phyloP scores from a whole-genome alignment of 2,329 filamentous ascomycete species.

The Ophidiomyces ophidiicola region DNA sequence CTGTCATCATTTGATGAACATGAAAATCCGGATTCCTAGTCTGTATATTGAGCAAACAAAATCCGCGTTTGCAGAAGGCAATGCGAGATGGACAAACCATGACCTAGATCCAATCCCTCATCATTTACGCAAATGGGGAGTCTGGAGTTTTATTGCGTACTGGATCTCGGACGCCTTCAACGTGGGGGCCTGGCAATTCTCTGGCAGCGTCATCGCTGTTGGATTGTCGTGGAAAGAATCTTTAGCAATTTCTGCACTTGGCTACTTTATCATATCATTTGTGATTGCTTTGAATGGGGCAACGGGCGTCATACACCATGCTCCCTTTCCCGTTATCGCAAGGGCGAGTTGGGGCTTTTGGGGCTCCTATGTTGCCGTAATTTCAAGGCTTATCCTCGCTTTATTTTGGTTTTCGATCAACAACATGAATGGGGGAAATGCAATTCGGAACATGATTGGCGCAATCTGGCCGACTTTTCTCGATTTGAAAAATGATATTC shows the following conservation, averaged over 20 bases:
- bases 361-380: constrained; percentile 51
- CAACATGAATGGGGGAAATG: constrained; percentile 49
- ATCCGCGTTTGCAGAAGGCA: constrained; percentile 36
- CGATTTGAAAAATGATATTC: constrained; percentile 56
- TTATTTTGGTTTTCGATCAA: constrained; percentile 56
- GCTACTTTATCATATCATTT: constrained; percentile 61
- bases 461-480: constrained; percentile 59
- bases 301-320: constrained; percentile 77
- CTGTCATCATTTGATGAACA: constrained; percentile 8
- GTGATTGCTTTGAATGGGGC: constrained; percentile 71
- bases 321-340: constrained; percentile 71
- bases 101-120: constrained; percentile 40
- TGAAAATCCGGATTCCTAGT: constrained; percentile 29
- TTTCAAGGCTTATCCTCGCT: constrained; percentile 43
- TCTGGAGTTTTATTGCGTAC: constrained; percentile 80
- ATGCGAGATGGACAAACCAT: constrained; percentile 37
- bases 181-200: constrained; percentile 84
- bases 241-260: constrained; percentile 74
- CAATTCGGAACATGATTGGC: constrained; percentile 61
- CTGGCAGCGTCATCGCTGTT: constrained; percentile 63
- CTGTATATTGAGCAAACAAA: constrained; percentile 36
- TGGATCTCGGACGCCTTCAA: constrained; percentile 80
- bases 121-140: constrained; percentile 67
- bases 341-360: constrained; percentile 76
- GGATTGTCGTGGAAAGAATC: constrained; percentile 87